These are phyloP conservation scores for Isatis tinctoria DNA, from an alignment of 345 rosid genomes.

Conservation along the genomic window DNA sequence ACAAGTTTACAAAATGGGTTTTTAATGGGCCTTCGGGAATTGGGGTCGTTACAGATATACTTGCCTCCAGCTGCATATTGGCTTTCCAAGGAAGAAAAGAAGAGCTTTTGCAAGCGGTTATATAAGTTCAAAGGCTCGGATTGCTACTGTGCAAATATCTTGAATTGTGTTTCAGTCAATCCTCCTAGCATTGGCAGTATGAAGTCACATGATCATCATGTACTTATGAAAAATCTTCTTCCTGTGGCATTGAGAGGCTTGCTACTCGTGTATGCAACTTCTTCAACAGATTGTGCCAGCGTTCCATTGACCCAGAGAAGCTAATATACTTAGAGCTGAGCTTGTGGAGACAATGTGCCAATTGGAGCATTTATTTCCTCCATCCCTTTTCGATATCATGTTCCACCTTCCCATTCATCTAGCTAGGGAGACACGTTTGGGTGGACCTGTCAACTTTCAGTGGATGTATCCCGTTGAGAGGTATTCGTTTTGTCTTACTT, in stretches of 20 bases:
- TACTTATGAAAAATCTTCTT: background rate
- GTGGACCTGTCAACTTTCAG: background rate
- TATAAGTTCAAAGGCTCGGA: background rate
- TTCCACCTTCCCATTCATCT: background rate
- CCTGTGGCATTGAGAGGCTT: background rate
- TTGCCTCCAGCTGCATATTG: background rate
- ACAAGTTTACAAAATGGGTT: too few relatives aligned
- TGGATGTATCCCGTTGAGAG: conserved; percentile 5
- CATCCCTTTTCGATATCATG: background rate
- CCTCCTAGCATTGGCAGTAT: background rate
- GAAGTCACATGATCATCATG: background rate
- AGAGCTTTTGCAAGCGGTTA: background rate
- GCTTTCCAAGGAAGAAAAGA: background rate
- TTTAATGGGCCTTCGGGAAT: too few relatives aligned
- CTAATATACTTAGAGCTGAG: background rate
- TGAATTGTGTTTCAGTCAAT: background rate
- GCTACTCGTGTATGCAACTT: background rate
- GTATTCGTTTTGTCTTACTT: background rate
- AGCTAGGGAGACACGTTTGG: background rate
- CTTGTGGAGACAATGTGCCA: background rate
- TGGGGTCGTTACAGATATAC: too few relatives aligned
- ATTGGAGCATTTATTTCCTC: background rate
- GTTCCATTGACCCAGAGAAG: background rate
- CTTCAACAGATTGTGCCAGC: background rate
- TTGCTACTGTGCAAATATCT: background rate